Evolutionary conservation across 2,329 filamentous ascomycete genomes (phyloP), one percentile per base, ranked within the genome.

Genomic region (Parastagonospora avenae): DNA sequence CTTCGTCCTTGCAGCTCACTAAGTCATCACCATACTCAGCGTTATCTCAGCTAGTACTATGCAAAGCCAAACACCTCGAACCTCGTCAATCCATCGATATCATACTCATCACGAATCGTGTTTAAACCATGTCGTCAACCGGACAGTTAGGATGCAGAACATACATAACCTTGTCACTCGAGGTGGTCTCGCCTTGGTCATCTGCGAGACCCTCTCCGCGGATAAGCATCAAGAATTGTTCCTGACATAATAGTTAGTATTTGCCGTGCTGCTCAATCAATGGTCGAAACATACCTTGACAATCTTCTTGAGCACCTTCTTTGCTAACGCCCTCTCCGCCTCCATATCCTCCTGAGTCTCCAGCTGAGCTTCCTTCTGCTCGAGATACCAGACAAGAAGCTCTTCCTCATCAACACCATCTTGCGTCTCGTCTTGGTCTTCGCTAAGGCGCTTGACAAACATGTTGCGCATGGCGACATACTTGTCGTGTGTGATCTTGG

Each of bases 81-180:
- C 19, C 19, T 24, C 19, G 5, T 24, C 19, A 24, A 5, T 16
- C 35, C 6, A 16, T 16, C 5, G 5, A 16, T 4, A 16, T 11
- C 9, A 16, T 8, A 10, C 9, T 39, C 7, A 12, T 4, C 11
- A 12, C 8, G 16, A 28, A 8, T 19, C 10, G 7, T 4, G 32
- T 33, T 30, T 42, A 68, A 14, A 60, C 66, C 51, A 74, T 73
- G 48, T 81, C 79, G 59, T 96, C 92, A 8, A 95, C 81, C 0
- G 90, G 90, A 70, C 91, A 96, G 76, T 97, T 97, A 51, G 94
- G 94, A 77, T 99, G 94, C 61, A 99, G 71, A 24, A 97, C 89
- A 71, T 97, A 99, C 45, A 94, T 83, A 4, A 89, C 79, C 66
- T 79, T 80, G 15, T 54, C 51, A 69, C 68, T 78, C 4, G 54